Percentiles rank a stretch among this genome's conserved stretches.
Conservation (phyloP, 202 grass and related monocot genomes). For the Panicum hallii region DNA sequence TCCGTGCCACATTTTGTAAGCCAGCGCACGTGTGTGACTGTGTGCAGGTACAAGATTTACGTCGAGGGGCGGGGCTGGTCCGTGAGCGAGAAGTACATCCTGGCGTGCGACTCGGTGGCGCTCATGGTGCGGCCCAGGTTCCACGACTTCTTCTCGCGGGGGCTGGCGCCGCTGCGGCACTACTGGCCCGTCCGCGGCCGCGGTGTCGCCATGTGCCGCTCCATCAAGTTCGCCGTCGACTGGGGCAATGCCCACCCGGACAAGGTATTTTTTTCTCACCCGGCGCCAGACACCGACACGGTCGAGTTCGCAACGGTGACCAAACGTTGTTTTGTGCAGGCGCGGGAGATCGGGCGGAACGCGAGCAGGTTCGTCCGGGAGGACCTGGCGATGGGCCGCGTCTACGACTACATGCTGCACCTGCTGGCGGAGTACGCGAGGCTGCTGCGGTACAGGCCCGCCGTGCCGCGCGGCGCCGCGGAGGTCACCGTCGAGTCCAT, state of each 20-base stretch:
- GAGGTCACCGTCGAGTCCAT: constrained; percentile 61
- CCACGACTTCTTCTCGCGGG: constrained; percentile 77
- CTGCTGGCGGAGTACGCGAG: constrained; percentile 60
- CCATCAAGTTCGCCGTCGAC: constrained; percentile 73
- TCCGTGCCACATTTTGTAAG: no score
- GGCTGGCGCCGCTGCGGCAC: constrained; percentile 65
- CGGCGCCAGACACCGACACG: background rate
- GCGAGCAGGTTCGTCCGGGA: constrained; percentile 61
- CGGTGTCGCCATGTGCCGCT: constrained; percentile 51
- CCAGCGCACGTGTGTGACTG: no score
- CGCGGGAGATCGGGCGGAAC: constrained; percentile 42
- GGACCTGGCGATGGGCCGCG: constrained; percentile 60
- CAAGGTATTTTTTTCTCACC: constrained; percentile 40
- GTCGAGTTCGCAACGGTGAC: background rate
- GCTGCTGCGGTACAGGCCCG: constrained; percentile 60
- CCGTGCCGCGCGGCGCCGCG: constrained; percentile 41
- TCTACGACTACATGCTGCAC: constrained; percentile 80
- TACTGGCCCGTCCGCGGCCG: constrained; percentile 71
- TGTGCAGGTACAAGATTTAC: constrained; percentile 75
- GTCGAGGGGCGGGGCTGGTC: constrained; percentile 80
- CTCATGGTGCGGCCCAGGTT: constrained; percentile 62
- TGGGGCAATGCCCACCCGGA: constrained; percentile 82
- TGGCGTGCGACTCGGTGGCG: constrained; percentile 71
- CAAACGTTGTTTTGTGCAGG: constrained; percentile 10
- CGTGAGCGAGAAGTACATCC: constrained; percentile 86